phyloP scores from a whole-genome alignment of 257 asterid genomes.

The Ligustrum vulgare region DNA sequence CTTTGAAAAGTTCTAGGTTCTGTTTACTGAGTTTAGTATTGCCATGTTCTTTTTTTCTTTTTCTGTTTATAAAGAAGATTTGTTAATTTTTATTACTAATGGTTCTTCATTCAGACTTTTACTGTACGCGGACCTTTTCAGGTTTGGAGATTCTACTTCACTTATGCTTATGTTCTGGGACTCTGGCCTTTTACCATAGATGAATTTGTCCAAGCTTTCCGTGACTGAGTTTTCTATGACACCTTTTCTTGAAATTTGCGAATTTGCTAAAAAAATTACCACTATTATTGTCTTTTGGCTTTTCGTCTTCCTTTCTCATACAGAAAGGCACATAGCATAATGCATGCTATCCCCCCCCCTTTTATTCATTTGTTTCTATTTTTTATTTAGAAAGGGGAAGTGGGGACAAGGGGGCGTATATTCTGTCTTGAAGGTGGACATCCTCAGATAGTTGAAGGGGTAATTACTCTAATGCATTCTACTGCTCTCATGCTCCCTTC shows the following conservation, averaged over 20 bases:
- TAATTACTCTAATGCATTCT: constrained; percentile 34
- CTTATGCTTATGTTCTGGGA: constrained; percentile 91
- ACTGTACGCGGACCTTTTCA: constrained; percentile 35
- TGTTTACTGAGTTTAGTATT: neutral
- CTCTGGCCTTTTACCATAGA: constrained; percentile 99
- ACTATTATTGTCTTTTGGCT: neutral
- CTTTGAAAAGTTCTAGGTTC: neutral
- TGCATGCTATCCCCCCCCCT: neutral
- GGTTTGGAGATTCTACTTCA: constrained; percentile 95
- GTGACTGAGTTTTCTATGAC: constrained; percentile 65
- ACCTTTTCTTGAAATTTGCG: no score
- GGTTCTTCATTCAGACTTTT: constrained; percentile 11
- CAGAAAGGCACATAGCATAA: neutral
- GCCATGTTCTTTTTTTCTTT: neutral
- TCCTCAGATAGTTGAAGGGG: constrained; percentile 96
- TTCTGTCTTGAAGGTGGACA: constrained; percentile 99
- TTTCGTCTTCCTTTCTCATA: constrained; percentile 7
- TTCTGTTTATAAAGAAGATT: neutral
- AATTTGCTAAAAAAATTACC: neutral
- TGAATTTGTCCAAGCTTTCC: constrained; percentile 91
- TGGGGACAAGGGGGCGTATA: no score
- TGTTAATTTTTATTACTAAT: constrained; percentile 2
- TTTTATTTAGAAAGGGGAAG: no score
- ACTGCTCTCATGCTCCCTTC: neutral
- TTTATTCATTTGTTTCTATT: neutral